Evolutionary conservation across 805 yeast genomes (phyloP), one percentile per base, ranked within the genome.

Genomic region (Ogataea paraovalis): DNA sequence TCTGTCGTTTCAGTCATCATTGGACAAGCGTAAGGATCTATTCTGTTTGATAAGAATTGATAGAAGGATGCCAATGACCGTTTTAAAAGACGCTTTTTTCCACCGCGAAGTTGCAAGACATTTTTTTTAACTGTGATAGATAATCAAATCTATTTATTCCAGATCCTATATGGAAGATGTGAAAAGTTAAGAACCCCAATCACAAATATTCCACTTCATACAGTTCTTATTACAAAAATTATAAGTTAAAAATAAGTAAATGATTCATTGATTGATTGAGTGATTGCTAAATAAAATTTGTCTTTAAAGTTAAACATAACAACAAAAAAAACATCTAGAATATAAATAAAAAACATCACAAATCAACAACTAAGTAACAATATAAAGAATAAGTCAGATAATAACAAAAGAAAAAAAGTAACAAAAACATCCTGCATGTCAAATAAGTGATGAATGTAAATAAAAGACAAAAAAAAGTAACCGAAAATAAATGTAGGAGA

Each of bases 341-440:
- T 53, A 53, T 53, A 53, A 53, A 47, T 53, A 51, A 51, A 47
- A 53, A 50, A 20, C 38, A 34, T 34, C 38, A 34, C 38, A 34
- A 34, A 34, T 34, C 38, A 34, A 34, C 16, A 34, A 30, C 16
- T 30, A 30, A 30, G 34, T 30, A 30, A 30, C 12, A 30, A 30
- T 30, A 30, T 30, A 30, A 30, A 30, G 34, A 30, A 30, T 30
- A 30, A 30, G 16, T 30, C 34, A 30, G 34, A 30, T 30, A 30
- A 30, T 30, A 30, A 30, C n/a, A 30, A 14, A 30, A 30, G n/a
- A n/a, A n/a, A n/a, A n/a, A n/a, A n/a, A n/a, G n/a, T n/a, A n/a
- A n/a, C n/a, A n/a, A 30, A 30, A 30, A 30, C 34, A 30, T 12
- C 34, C 28, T 37, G 41, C 34, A 43, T 37, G 42, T 40, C 42